A percentile compares a stretch with the other conserved stretches of the same genome.
Evolutionary conservation across 768 basidiomycete species (phyloP).

Genomic region (Pilatotrama ljubarskyi): DNA sequence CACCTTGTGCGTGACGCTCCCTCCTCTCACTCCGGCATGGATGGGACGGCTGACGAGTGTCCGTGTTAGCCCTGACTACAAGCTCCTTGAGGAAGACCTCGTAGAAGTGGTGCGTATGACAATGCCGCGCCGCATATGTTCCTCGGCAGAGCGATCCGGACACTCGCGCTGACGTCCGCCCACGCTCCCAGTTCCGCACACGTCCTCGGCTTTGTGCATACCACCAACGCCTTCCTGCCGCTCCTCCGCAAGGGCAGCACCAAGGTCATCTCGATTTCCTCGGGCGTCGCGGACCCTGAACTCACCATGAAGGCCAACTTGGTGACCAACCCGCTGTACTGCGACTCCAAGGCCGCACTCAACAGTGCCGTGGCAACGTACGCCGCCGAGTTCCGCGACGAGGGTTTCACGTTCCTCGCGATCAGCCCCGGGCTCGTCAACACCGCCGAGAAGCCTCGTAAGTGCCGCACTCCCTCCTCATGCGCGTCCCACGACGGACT

Average conservation of each 20-base stretch:
- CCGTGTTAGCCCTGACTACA: constrained; percentile 16
- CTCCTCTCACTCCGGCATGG: too few relatives aligned
- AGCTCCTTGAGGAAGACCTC: constrained; percentile 28
- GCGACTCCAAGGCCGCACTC: constrained; percentile 39
- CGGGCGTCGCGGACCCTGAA: constrained; percentile 33
- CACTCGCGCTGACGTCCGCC: neutral
- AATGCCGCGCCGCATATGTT: neutral
- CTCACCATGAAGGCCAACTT: constrained; percentile 23
- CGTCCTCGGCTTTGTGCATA: constrained; percentile 37
- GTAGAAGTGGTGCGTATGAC: constrained; percentile 17
- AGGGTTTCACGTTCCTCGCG: constrained; percentile 39
- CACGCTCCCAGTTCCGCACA: constrained; percentile 30
- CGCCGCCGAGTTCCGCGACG: constrained; percentile 26
- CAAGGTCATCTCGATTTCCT: constrained; percentile 37
- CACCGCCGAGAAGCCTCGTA: constrained; percentile 22
- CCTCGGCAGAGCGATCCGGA: neutral
- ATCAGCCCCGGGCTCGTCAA: constrained; percentile 41
- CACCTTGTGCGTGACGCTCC: too few relatives aligned
- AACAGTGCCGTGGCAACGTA: constrained; percentile 41
- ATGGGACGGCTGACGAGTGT: neutral
- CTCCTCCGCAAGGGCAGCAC: constrained; percentile 33
- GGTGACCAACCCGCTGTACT: constrained; percentile 28
- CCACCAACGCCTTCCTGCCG: constrained; percentile 42
- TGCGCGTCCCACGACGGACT: neutral
- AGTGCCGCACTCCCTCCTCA: neutral